phyloP scores from a whole-genome alignment of 441 rosid genomes.

The Flueggea neowawraea region DNA sequence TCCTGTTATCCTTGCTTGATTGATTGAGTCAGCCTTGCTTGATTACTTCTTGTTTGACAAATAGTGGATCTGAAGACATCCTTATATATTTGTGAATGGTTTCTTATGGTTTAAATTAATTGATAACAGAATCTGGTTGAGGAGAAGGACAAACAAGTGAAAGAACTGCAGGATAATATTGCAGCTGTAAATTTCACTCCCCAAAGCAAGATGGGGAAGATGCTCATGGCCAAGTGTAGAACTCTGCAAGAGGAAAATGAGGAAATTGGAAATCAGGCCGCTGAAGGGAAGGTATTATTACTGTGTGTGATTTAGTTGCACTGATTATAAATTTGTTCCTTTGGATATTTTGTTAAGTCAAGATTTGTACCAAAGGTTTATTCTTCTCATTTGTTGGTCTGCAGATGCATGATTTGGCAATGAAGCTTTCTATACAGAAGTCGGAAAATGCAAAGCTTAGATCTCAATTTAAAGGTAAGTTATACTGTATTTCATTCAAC shows the following conservation, averaged over 20 bases:
- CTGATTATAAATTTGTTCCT: too few relatives aligned
- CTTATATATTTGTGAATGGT: not conserved
- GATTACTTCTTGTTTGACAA: not conserved
- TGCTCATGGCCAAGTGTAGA: conserved; percentile 96
- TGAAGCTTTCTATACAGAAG: conserved; percentile 89
- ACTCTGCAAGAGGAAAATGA: conserved; percentile 97
- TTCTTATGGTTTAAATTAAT: conserved; percentile 15
- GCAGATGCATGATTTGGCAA: conserved; percentile 82
- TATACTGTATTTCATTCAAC: not conserved
- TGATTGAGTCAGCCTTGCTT: too few relatives aligned
- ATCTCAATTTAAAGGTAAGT: conserved; percentile 85
- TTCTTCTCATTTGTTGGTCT: conserved; percentile 15
- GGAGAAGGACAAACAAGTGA: conserved; percentile 95
- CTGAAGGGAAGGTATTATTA: conserved; percentile 81
- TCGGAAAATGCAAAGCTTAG: conserved; percentile 83
- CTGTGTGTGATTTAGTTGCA: too few relatives aligned
- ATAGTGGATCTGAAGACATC: not conserved
- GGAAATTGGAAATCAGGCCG: conserved; percentile 95
- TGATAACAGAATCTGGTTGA: conserved; percentile 73
- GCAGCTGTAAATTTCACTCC: conserved; percentile 90
- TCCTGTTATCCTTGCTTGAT: too few relatives aligned
- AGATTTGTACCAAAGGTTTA: not conserved
- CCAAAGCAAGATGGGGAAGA: conserved; percentile 93
- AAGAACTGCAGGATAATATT: conserved; percentile 92
- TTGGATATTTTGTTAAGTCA: not conserved